Evolutionary conservation across 495 filamentous ascomycete species (phyloP).

Genomic region (Darksidea phi): DNA sequence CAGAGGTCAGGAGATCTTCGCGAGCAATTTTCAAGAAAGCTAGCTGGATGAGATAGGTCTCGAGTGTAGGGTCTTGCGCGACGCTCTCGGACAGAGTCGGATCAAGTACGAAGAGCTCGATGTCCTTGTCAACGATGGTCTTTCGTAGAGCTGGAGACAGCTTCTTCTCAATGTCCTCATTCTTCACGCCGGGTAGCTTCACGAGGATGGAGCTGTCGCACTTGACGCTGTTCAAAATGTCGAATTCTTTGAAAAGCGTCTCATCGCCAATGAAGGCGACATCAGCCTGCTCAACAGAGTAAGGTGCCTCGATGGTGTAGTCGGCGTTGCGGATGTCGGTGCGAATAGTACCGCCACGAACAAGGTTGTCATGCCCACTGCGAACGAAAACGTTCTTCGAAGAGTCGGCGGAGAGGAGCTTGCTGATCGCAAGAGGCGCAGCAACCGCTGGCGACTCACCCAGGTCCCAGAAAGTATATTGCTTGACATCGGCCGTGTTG

Average conservation of each 20-base stretch:
- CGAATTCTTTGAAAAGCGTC: conserved; percentile 72
- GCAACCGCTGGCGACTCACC: conserved; percentile 67
- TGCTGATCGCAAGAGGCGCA: conserved; percentile 65
- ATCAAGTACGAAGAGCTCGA: conserved; percentile 74
- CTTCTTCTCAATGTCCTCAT: conserved; percentile 88
- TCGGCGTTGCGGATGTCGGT: conserved; percentile 82
- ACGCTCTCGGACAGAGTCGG: conserved; percentile 61
- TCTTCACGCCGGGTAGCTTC: conserved; percentile 72
- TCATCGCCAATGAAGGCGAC: conserved; percentile 73
- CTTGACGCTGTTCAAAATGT: conserved; percentile 69
- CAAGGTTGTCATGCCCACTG: conserved; percentile 76
- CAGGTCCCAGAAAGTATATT: conserved; percentile 93
- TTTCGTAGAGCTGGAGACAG: conserved; percentile 66
- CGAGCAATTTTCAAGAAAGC: conserved; percentile 76
- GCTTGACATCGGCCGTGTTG: conserved; percentile 54
- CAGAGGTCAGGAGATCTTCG: conserved; percentile 53
- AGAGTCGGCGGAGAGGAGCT: conserved; percentile 71
- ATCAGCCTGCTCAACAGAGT: conserved; percentile 74
- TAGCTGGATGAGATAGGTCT: conserved; percentile 65
- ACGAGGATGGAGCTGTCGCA: conserved; percentile 70
- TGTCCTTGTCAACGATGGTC: conserved; percentile 62
- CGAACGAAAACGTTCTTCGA: conserved; percentile 73
- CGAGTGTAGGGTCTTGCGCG: conserved; percentile 55
- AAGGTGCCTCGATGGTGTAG: conserved; percentile 79
- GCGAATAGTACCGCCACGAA: conserved; percentile 80